Evolutionary conservation across 1,284 basidiomycete species (phyloP).

Genomic region (Ganoderma boninense): DNA sequence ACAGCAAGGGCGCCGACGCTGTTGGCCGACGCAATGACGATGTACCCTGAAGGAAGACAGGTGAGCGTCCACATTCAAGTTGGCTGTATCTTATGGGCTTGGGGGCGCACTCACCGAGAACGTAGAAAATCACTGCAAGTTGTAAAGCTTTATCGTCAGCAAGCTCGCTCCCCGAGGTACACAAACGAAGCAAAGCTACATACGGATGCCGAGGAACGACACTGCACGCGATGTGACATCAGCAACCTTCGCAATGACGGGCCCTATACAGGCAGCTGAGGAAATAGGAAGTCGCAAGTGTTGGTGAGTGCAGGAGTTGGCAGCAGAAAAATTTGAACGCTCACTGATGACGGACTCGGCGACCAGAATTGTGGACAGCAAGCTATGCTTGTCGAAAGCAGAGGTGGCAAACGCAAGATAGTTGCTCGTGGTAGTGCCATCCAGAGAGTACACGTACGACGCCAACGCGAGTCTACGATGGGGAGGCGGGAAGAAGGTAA

Average conservation of each 20-base stretch:
- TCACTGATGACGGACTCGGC: constrained; percentile 66
- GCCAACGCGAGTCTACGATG: constrained; percentile 65
- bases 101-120: constrained; percentile 48
- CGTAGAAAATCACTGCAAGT: constrained; percentile 62
- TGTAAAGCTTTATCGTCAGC: neutral
- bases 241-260: constrained; percentile 82
- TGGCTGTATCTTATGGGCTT: neutral
- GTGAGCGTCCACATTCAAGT: neutral
- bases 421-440: constrained; percentile 71
- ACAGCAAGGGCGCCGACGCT: constrained; percentile 52
- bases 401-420: constrained; percentile 75
- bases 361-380: constrained; percentile 73
- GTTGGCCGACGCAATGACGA: constrained; percentile 72
- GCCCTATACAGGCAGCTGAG: constrained; percentile 72
- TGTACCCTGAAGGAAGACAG: constrained; percentile 53
- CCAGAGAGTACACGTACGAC: constrained; percentile 81
- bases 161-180: neutral
- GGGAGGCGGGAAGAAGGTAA: neutral
- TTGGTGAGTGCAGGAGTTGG: constrained; percentile 49
- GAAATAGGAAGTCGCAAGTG: neutral
- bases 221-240: constrained; percentile 70
- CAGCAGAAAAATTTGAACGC: constrained; percentile 49
- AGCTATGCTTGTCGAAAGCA: constrained; percentile 63
- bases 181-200: constrained; percentile 42
- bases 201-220: constrained; percentile 71